A percentile compares a stretch with the other conserved stretches of the same genome.
phyloP scores from a whole-genome alignment of 345 rosid genomes.

The Populus nigra region DNA sequence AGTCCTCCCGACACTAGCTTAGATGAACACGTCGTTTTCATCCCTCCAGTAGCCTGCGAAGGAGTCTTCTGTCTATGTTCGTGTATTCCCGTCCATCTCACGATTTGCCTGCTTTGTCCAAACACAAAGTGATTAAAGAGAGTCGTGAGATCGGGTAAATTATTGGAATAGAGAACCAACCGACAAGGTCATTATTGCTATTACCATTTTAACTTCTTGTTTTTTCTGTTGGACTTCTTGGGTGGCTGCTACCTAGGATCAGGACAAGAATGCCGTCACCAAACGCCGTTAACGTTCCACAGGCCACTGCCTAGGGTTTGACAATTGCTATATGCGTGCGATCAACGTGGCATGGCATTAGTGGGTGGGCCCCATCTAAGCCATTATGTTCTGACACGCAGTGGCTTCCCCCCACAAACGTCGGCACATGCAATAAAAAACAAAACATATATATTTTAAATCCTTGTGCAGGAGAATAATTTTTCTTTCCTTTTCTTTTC shows the following conservation, averaged over 20 bases:
- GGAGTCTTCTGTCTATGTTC: too few species aligned
- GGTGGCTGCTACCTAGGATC: slow-evolving; percentile 20
- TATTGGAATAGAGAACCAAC: background rate
- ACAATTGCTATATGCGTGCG: background rate
- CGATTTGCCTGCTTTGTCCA: too few species aligned
- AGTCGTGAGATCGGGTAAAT: too few species aligned
- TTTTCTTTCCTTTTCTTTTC: background rate
- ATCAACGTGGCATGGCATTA: slow-evolving; percentile 11
- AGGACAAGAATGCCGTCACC: slow-evolving; percentile 8
- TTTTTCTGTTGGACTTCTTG: background rate
- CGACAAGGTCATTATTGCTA: background rate
- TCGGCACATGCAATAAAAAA: slow-evolving; percentile 12
- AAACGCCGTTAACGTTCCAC: slow-evolving; percentile 16
- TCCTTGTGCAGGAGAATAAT: too few species aligned
- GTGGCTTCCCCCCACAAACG: slow-evolving; percentile 9
- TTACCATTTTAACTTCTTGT: background rate
- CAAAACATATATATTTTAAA: background rate
- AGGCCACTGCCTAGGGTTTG: background rate
- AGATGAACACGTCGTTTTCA: too few species aligned
- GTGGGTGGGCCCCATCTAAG: background rate
- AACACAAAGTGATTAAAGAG: too few species aligned
- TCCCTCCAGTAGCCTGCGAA: too few species aligned
- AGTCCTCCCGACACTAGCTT: too few species aligned
- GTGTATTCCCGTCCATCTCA: too few species aligned
- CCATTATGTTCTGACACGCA: slow-evolving; percentile 18